These are phyloP conservation scores for Ganoderma leucocontextum DNA, from an alignment of 1,284 basidiomycete genomes.

Conservation along the genomic window DNA sequence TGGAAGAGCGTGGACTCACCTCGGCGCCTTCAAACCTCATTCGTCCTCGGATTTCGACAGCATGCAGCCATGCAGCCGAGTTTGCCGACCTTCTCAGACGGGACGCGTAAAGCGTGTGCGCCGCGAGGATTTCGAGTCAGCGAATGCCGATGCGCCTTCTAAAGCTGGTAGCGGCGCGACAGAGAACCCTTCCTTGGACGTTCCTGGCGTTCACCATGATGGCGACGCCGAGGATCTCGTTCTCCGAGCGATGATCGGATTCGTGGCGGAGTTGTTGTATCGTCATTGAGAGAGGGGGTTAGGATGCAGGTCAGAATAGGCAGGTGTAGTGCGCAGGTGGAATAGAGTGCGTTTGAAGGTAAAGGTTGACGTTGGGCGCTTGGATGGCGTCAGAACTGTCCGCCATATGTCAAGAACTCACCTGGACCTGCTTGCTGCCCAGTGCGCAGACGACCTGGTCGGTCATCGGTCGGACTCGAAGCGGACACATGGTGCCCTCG, in stretches of 20 bases:
- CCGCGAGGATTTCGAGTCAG: background rate
- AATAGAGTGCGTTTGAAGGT: background rate
- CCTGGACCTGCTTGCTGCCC: background rate
- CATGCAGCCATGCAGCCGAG: slow-evolving; percentile 1
- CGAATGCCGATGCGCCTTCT: background rate
- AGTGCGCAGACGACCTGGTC: background rate
- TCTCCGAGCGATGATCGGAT: background rate
- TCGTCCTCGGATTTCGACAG: background rate
- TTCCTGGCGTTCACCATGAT: background rate
- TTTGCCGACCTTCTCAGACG: slow-evolving; percentile 1
- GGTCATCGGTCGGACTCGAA: background rate
- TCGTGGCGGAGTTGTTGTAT: background rate
- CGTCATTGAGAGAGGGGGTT: background rate
- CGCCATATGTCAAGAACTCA: background rate
- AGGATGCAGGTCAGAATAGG: background rate
- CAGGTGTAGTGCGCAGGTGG: slow-evolving; percentile 3
- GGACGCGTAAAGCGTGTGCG: slow-evolving; percentile 2
- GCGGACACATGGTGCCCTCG: background rate
- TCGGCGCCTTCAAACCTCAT: background rate
- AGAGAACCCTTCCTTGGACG: background rate
- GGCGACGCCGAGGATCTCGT: background rate
- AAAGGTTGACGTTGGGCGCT: background rate
- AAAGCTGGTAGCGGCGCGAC: background rate
- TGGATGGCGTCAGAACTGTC: background rate
- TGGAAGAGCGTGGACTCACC: background rate